Conservation (phyloP, 140 eudicot genomes). For the Bidens hawaiensis region DNA sequence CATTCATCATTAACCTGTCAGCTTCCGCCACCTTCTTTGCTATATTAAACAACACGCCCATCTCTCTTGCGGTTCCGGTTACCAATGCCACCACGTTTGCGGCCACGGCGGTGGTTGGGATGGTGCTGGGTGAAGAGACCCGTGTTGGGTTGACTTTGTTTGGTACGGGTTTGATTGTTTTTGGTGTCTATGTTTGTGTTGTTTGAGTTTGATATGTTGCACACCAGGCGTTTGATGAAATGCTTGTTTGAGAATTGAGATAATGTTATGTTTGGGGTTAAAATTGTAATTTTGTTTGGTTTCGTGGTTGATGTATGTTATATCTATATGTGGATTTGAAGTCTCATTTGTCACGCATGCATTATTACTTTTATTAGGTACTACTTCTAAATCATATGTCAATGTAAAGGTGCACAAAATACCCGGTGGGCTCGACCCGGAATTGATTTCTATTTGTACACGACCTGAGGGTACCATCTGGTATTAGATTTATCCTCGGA, state of each 20-base stretch:
- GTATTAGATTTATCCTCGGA: too few relatives aligned
- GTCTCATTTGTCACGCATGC: too few relatives aligned
- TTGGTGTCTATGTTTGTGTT: slow-evolving; percentile 78
- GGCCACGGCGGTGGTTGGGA: slow-evolving; percentile 84
- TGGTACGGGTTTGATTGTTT: slow-evolving; percentile 72
- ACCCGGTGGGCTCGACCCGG: too few relatives aligned
- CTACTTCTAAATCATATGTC: too few relatives aligned
- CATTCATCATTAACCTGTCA: slow-evolving; percentile 64
- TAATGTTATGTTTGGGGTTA: not conserved
- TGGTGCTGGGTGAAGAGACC: slow-evolving; percentile 74
- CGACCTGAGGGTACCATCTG: too few relatives aligned
- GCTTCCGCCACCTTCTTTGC: slow-evolving; percentile 87
- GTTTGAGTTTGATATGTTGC: slow-evolving; percentile 22
- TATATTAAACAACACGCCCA: slow-evolving; percentile 59
- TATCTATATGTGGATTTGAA: too few relatives aligned
- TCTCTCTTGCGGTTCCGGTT: slow-evolving; percentile 90
- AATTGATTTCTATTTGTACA: too few relatives aligned
- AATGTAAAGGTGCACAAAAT: too few relatives aligned
- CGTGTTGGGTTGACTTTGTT: slow-evolving; percentile 57
- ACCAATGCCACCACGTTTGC: slow-evolving; percentile 95
- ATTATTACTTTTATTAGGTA: too few relatives aligned
- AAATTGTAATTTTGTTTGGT: too few relatives aligned
- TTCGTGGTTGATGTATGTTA: too few relatives aligned
- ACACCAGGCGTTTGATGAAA: slow-evolving; percentile 20
- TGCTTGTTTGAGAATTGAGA: not conserved